Base-by-base conservation (phyloP, 2,329 filamentous ascomycete species). In the Alternaria hordeiaustralica region DNA sequence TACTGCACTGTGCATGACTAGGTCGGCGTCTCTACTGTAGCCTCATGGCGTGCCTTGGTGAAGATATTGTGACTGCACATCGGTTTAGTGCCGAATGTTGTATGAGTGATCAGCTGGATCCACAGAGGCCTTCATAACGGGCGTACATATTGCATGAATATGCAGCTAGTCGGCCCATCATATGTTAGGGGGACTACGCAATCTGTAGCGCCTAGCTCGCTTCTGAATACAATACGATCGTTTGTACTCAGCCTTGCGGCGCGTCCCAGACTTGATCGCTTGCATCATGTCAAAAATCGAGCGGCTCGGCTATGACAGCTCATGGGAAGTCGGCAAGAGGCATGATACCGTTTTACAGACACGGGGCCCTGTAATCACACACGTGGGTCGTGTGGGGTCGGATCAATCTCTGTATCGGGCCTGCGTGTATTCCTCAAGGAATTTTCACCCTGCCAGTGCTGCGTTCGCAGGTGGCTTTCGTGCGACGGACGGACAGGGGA, bases 1-100 rank as follows among this genome's bases (percentile, higher is more conserved):
- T 44, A 61, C 53, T 58, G 60, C 49, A 63, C 61, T 60, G 59
- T 63, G 55, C 58, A 58, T 61, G 58, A 58, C 61, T 55, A 55
- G 62, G 47, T 58, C 50, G 51, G 41, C 55, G 51, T 44, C 33
- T 61, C 47, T 36, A 55, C 26, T 15, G 45, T 63, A 60, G 60
- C 55, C 60, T 55, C 61, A 60, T 63, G 64, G 66, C 62, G 36
- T 64, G 55, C 58, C 64, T 62, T 55, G 23, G 26, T 28, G 45
- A 56, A 25, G 61, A 26, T 54, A 49, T 33, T 51, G 45, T 58
- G 55, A 59, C 56, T 50, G 65, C 63, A 61, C 55, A 36, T 64
- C 63, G 64, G 41, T 55, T 53, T 30, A 61, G 61, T 57, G 53
- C 53, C 55, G 36, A 23, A 44, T 50, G 56, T 55, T 56, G 44